These are phyloP conservation scores for Solanum chiquidenum DNA, from an alignment of 257 asterid species.

Conservation along the genomic window DNA sequence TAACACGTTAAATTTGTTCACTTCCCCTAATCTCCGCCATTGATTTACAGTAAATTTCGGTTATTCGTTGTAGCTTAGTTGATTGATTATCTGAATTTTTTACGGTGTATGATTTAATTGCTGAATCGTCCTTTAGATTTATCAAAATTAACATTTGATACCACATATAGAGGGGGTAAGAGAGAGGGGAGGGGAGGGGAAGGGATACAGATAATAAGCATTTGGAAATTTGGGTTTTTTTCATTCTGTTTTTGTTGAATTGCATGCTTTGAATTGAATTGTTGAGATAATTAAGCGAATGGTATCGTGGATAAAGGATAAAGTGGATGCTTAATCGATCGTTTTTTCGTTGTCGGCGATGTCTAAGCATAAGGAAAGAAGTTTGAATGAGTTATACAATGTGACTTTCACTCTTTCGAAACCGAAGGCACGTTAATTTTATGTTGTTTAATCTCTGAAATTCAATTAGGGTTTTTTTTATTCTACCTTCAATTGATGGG, in stretches of 20 bases:
- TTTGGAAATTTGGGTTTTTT: not conserved
- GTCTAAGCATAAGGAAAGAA: conserved; percentile 40
- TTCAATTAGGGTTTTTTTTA: conserved; percentile 35
- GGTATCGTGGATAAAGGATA: not conserved
- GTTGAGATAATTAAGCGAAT: conserved; percentile 3
- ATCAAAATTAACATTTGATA: not conserved
- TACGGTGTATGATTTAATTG: not conserved
- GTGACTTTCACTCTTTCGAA: conserved; percentile 36
- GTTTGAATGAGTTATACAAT: conserved; percentile 42
- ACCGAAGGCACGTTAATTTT: conserved; percentile 38
- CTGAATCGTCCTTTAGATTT: not conserved
- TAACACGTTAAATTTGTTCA: not conserved
- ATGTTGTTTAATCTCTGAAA: not conserved
- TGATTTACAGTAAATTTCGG: not conserved
- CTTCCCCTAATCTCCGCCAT: not conserved
- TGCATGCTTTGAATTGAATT: not conserved
- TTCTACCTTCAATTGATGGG: not conserved
- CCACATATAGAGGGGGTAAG: not conserved
- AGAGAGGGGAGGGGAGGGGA: not conserved
- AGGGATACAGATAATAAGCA: not conserved
- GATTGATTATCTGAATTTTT: not conserved
- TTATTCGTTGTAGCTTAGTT: fast-evolving
- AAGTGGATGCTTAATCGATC: conserved; percentile 31
- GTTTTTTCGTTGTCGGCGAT: conserved; percentile 28
- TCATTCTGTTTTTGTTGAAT: not conserved